These are phyloP conservation scores for Neonectria hederae DNA, from an alignment of 2,329 filamentous ascomycete species.

Conservation along the genomic window DNA sequence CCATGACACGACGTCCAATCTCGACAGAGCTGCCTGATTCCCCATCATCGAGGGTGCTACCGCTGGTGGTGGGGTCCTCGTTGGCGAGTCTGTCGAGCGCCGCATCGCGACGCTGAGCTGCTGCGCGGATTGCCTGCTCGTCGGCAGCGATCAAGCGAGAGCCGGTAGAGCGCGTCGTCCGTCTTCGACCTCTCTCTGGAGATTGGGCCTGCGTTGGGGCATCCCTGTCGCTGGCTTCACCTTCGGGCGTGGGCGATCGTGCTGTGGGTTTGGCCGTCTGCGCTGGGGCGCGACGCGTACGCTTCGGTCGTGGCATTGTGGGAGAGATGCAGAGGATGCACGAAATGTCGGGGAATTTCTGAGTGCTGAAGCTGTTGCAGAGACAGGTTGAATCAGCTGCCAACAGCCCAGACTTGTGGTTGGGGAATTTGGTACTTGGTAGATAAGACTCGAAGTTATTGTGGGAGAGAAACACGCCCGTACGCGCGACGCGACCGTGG, in stretches of 20 bases:
- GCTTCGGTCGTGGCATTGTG: slow-evolving; percentile 45
- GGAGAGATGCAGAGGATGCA: not conserved
- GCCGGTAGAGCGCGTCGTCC: slow-evolving; percentile 38
- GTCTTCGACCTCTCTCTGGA: slow-evolving; percentile 36
- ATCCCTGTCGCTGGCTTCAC: slow-evolving; percentile 29
- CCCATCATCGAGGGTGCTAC: slow-evolving; percentile 40
- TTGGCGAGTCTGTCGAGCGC: slow-evolving; percentile 49
- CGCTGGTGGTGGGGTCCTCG: slow-evolving; percentile 46
- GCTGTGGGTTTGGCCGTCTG: slow-evolving; percentile 35
- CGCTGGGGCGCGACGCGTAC: slow-evolving; percentile 41
- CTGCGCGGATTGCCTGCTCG: slow-evolving; percentile 39
- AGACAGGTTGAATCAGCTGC: not conserved
- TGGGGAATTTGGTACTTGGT: slow-evolving; percentile 12
- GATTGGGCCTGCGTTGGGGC: slow-evolving; percentile 25
- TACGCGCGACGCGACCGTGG: slow-evolving; percentile 45
- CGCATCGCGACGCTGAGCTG: slow-evolving; percentile 47
- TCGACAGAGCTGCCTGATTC: slow-evolving; percentile 49
- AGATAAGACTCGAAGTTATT: slow-evolving; percentile 20
- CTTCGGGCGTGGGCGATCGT: slow-evolving; percentile 31
- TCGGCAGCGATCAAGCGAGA: slow-evolving; percentile 36
- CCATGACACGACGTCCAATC: slow-evolving; percentile 48
- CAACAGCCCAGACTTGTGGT: slow-evolving; percentile 12
- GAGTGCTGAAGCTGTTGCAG: slow-evolving; percentile 12
- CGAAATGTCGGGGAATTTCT: not conserved
- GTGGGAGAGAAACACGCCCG: slow-evolving; percentile 40